A percentile compares a stretch with the other conserved stretches of the same genome.
phyloP scores from a whole-genome alignment of 2,329 filamentous ascomycete genomes.

The Corinectria fuckeliana region DNA sequence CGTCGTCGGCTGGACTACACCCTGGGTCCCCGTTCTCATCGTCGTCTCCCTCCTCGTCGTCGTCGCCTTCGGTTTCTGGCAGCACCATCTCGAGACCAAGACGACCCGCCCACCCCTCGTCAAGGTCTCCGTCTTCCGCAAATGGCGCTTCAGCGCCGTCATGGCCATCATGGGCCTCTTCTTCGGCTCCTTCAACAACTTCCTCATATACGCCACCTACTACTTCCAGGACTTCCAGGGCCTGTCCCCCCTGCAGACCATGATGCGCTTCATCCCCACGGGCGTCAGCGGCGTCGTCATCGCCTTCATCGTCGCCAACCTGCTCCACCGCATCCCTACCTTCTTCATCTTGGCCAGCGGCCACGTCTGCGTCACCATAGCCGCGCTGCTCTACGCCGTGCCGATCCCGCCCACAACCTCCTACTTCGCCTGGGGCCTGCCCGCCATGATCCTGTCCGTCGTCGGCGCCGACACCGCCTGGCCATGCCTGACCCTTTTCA shows the following conservation, averaged over 20 bases:
- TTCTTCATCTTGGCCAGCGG: slow-evolving; percentile 65
- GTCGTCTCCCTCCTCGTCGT: slow-evolving; percentile 64
- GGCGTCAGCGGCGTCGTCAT: slow-evolving; percentile 66
- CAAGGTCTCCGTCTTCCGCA: slow-evolving; percentile 69
- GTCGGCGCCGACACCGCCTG: slow-evolving; percentile 72
- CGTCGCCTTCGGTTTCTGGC: slow-evolving; percentile 65
- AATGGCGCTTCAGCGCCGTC: slow-evolving; percentile 64
- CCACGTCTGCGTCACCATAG: slow-evolving; percentile 59
- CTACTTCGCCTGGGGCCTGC: slow-evolving; percentile 72
- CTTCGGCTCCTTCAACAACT: slow-evolving; percentile 73
- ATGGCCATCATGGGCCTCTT: slow-evolving; percentile 71
- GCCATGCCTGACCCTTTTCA: slow-evolving; percentile 70
- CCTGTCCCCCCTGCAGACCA: slow-evolving; percentile 68
- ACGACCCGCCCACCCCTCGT: slow-evolving; percentile 61
- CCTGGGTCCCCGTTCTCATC: slow-evolving; percentile 67
- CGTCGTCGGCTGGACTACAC: slow-evolving; percentile 69
- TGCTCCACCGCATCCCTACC: slow-evolving; percentile 65
- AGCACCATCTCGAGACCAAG: slow-evolving; percentile 51
- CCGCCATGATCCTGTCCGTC: slow-evolving; percentile 70
- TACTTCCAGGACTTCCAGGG: slow-evolving; percentile 73
- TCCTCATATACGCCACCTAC: slow-evolving; percentile 71
- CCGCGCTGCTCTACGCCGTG: slow-evolving; percentile 67
- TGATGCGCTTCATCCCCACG: slow-evolving; percentile 71
- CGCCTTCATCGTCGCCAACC: slow-evolving; percentile 59
- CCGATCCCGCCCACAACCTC: slow-evolving; percentile 65